These are phyloP conservation scores for Salix brachista DNA, from an alignment of 345 rosid genomes.

Conservation along the genomic window DNA sequence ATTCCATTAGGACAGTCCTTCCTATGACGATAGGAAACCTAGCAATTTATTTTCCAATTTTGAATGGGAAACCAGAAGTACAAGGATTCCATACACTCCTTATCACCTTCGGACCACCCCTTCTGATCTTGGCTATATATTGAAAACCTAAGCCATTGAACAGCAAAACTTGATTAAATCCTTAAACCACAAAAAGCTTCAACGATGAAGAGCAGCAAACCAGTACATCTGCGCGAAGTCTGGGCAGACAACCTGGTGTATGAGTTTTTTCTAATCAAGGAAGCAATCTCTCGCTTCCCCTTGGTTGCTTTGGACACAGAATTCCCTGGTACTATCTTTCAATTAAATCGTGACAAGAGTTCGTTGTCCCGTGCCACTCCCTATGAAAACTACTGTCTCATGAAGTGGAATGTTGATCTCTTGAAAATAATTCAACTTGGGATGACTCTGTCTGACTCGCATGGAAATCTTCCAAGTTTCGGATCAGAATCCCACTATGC, in stretches of 20 bases:
- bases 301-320: conserved; percentile 12
- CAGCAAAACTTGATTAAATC: too few relatives aligned
- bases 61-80: background rate
- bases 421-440: conserved; percentile 3
- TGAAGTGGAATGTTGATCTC: conserved; percentile 4
- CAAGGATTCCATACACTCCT: too few relatives aligned
- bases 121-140: too few relatives aligned
- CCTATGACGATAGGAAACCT: background rate
- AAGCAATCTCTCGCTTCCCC: background rate
- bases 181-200: background rate
- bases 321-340: conserved; percentile 13
- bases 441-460: background rate
- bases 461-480: background rate
- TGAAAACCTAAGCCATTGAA: too few relatives aligned
- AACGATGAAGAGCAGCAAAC: background rate
- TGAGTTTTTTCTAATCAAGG: background rate
- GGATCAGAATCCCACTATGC: background rate
- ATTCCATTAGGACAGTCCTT: background rate
- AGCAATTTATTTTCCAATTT: background rate
- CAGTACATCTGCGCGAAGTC: background rate
- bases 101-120: too few relatives aligned
- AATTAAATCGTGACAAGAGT: background rate
- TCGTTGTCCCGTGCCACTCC: background rate
- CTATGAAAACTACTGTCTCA: background rate
- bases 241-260: conserved; percentile 13